Base-by-base conservation (phyloP, 1,284 basidiomycete species). In the Limonomyces culmigenus region DNA sequence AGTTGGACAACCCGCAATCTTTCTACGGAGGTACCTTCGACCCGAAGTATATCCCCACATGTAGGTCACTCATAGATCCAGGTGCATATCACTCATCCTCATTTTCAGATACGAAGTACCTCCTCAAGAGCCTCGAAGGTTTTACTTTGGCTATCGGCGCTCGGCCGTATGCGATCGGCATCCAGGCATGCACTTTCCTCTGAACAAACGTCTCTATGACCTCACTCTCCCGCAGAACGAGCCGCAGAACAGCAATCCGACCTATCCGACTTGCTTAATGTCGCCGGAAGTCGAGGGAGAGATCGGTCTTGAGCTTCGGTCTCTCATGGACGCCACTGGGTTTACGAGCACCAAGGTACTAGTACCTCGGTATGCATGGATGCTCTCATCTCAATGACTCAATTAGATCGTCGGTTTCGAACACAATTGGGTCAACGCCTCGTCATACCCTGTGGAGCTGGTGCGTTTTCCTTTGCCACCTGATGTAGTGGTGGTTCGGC, bases 211-310 rank as follows among this genome's bases (percentile, higher is more conserved):
- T n/a, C n/a, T n/a, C n/a, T n/a, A n/a, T n/a, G n/a, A n/a, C n/a
- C n/a, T n/a, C n/a, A n/a, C n/a, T n/a, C n/a, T n/a, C n/a, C n/a
- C n/a, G n/a, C n/a, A n/a, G 29, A 29, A 32, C 15, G 30, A 32
- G 36, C 66, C 65, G 0, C 54, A 65, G 43, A 63, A 66, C 45
- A n/a, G n/a, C n/a, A n/a, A n/a, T n/a, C n/a, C n/a, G n/a, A n/a
- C n/a, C 4, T 67, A 68, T 35, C 67, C 67, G 2, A 59, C 60
- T 0, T 62, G 58, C 39, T 45, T 32, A 29, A 51, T 67, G 45
- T 52, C 54, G 2, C 55, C 57, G 2, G 46, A 46, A 3, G 52
- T 57, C 18, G 59, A 65, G 43, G 67, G 63, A 1, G 41, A 52
- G 20, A 55, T 70, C 33, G 67, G 56, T 17, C 48, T 46, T 3